Evolutionary conservation across 768 basidiomycete genomes (phyloP), one percentile per base, ranked within the genome.

Genomic region (Tubosaeta sp.): DNA sequence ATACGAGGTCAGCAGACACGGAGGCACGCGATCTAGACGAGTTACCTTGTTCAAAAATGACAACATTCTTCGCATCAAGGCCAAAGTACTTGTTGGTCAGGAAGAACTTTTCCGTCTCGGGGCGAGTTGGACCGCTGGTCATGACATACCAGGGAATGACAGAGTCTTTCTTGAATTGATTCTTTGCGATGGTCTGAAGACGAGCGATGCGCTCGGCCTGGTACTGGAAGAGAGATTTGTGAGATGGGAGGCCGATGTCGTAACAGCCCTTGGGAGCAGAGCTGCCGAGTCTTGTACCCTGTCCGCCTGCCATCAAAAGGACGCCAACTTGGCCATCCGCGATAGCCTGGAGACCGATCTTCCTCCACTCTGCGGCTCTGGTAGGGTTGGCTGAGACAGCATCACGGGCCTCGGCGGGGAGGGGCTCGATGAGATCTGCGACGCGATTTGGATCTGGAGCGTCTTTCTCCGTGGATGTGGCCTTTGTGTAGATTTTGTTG

Each of bases 131-230:
- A 21, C 94, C 94, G 64, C 90, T 94, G 50, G 95, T 98, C 96
- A 99, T 99, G 63, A 99, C 84, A 73, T 97, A 98, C 96, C 96
- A 98, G 32, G 91, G 90, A 50, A 98, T 82, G 46, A 81, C 68
- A 47, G 81, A 79, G 44, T 79, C 82, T 16, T 83, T 83, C 34
- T 69, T 65, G 44, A 60, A 66, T 54, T 80, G 73, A 32, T 76
- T 65, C 65, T 82, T 84, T 0, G 92, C 93, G 46, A 95, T 67
- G 29, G 73, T 73, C 70, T 95, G 90, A 49, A 99, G 72, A 51
- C 89, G 83, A 52, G 79, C 77, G 66, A 99, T 96, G 49, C 96
- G 83, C 72, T 95, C 94, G n/a, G 94, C 96, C 70, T 99, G 96
- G 59, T 90, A 87, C 61, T 96, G 93, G 76, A 99, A 98, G 48